Evolutionary conservation across 495 filamentous ascomycete species (phyloP).

Genomic region (Thermochaetoides thermophila): DNA sequence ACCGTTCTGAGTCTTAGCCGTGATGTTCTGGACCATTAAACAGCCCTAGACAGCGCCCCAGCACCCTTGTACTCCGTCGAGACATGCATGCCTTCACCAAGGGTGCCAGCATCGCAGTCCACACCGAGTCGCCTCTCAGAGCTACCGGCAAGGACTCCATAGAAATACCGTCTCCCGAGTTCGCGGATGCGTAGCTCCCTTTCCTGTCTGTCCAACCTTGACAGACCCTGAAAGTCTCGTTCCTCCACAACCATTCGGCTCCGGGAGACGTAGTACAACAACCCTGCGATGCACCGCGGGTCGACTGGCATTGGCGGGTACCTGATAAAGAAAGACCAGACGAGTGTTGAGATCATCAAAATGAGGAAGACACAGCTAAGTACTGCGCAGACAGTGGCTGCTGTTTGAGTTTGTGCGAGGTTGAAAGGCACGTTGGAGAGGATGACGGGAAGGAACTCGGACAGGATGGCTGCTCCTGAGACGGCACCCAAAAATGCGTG

Average conservation of each 20-base stretch:
- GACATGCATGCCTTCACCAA: constrained; percentile 1
- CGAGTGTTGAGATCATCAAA: constrained; percentile 13
- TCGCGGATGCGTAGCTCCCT: constrained; percentile 9
- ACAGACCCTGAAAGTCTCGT: constrained; percentile 18
- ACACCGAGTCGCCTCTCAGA: constrained; percentile 13
- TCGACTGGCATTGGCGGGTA: constrained; percentile 25
- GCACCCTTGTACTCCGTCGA: constrained; percentile 1
- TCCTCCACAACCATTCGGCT: constrained; percentile 10
- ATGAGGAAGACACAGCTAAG: constrained; percentile 10
- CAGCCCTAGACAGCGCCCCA: no score
- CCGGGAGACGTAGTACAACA: constrained; percentile 20
- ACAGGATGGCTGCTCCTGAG: constrained; percentile 13
- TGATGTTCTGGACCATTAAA: no score
- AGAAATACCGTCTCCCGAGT: constrained; percentile 17
- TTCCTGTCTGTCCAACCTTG: constrained; percentile 7
- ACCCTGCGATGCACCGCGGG: constrained; percentile 18
- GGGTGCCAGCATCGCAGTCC: constrained; percentile 6
- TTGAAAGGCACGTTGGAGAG: constrained; percentile 22
- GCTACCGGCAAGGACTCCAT: constrained; percentile 13
- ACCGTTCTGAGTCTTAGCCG: no score
- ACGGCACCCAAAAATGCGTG: constrained; percentile 12
- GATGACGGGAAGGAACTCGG: constrained; percentile 20
- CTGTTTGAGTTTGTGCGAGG: constrained; percentile 14
- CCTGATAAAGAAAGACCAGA: constrained; percentile 12
- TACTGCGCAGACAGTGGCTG: constrained; percentile 15